Evolutionary conservation across 2,329 filamentous ascomycete genomes (phyloP).

Genomic region (Fusarium pseudocircinatum): DNA sequence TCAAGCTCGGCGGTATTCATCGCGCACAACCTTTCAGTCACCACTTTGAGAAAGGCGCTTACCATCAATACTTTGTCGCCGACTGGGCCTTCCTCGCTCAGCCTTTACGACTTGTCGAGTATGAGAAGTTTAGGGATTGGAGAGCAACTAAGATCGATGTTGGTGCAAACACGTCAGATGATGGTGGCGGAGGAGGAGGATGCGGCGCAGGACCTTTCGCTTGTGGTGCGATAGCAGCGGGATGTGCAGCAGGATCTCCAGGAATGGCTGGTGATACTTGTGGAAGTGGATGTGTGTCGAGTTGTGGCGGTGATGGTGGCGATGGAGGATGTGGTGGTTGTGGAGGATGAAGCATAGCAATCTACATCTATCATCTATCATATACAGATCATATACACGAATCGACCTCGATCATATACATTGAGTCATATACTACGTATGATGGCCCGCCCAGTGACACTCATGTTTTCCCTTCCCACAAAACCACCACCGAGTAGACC

Average conservation of each 20-base stretch:
- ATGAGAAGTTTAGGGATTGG: constrained; percentile 41
- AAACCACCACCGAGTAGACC: constrained; percentile 18
- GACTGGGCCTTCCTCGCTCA: constrained; percentile 34
- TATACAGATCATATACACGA: background rate
- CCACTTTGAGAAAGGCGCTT: constrained; percentile 46
- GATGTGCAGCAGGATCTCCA: constrained; percentile 27
- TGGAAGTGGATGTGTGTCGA: constrained; percentile 37
- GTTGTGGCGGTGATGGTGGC: constrained; percentile 8
- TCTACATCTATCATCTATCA: background rate
- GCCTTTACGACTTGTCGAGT: constrained; percentile 21
- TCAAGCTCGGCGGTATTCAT: constrained; percentile 53
- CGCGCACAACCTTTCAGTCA: constrained; percentile 54
- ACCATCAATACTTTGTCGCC: constrained; percentile 43
- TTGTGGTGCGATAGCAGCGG: constrained; percentile 28
- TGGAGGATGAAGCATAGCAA: background rate
- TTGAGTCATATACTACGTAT: background rate
- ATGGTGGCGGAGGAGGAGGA: constrained; percentile 14
- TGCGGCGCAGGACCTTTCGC: constrained; percentile 20
- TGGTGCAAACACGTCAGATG: background rate
- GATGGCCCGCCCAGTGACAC: constrained; percentile 23
- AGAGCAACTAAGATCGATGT: constrained; percentile 31
- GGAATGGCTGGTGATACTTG: constrained; percentile 31
- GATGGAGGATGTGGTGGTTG: constrained; percentile 35
- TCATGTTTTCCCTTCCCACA: constrained; percentile 14
- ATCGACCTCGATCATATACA: too few species aligned